Evolutionary conservation across 805 yeast species (phyloP).

Genomic region (Metschnikowia similis): DNA sequence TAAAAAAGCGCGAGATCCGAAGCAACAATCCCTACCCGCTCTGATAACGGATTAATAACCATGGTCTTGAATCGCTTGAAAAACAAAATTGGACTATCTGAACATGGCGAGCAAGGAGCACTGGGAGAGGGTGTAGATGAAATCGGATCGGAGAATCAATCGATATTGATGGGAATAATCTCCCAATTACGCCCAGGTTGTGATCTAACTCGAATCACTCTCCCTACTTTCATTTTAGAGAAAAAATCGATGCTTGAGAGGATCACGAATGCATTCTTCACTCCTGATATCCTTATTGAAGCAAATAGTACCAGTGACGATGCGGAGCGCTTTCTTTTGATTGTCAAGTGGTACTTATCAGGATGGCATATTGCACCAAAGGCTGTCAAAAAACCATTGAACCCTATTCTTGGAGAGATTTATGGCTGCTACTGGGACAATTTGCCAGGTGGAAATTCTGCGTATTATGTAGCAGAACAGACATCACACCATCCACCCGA

Average conservation of each 20-base stretch:
- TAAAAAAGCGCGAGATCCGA: neutral
- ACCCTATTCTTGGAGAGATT: slow-evolving; percentile 90
- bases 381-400: slow-evolving; percentile 95
- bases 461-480: slow-evolving; percentile 88
- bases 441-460: slow-evolving; percentile 58
- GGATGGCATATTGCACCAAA: slow-evolving; percentile 99
- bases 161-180: slow-evolving; percentile 80
- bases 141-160: slow-evolving; percentile 63
- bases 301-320: slow-evolving; percentile 63
- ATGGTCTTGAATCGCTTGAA: slow-evolving; percentile 8
- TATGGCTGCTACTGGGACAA: slow-evolving; percentile 92
- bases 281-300: slow-evolving; percentile 66
- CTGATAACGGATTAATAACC: neutral
- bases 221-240: slow-evolving; percentile 93
- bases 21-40: neutral
- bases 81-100: neutral
- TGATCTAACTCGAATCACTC: slow-evolving; percentile 83
- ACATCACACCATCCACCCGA: slow-evolving; percentile 99
- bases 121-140: slow-evolving; percentile 69
- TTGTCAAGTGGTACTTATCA: slow-evolving; percentile 86
- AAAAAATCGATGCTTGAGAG: slow-evolving; percentile 95
- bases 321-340: slow-evolving; percentile 63
- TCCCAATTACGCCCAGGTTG: slow-evolving; percentile 90
- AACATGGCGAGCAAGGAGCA: neutral
- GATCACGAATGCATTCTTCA: slow-evolving; percentile 81